Base-by-base conservation (phyloP, 2,329 filamentous ascomycete species). In the Talaromyces sp. region DNA sequence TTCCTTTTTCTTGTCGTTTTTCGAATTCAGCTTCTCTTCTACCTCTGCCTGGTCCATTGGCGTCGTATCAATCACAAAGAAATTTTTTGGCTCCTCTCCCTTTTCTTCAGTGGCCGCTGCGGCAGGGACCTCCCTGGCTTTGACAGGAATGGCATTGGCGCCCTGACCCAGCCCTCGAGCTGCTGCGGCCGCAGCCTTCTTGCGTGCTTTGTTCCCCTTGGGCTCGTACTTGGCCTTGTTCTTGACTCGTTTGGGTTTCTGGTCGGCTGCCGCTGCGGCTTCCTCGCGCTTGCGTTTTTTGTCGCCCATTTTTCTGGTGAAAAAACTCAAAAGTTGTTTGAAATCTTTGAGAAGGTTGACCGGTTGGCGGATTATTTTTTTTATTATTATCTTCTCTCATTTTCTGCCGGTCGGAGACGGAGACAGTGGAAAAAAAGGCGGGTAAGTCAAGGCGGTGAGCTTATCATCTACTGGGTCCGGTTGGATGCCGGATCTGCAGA, bases 221-320 rank as follows among this genome's bases (percentile, higher is more conserved):
- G 73, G 73, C 55, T 67, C 13, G 19, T 61, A 55, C 50, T 61
- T 61, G n/a, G 24, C 59, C 43, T 58, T 61, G 52, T 61, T 61
- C 41, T 61, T 61, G 5, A 58, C 46, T 41, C 59, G 55, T 58
- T 61, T 61, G 5, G 59, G 64, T 66, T 74, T 74, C 67, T 73
- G 73, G 56, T 66, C 70, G 51, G 71, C 65, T 2, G 69, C 67
- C 61, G 62, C 50, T 10, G 60, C 55, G 61, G 69, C 66, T 60
- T 73, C 67, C n/a, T 66, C 65, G 64, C 73, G 70, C 68, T 76
- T 76, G 69, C 73, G 73, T 67, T 75, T 74, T 62, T 71, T 75
- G 62, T 74, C 72, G 56, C 69, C 67, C 71, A 75, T 75, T 66
- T 59, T 69, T 27, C 6, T 31, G 29, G 29, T 31, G 29, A 31